Base-by-base conservation (phyloP, 352 stramenopile genomes). In the Detonula confervacea region DNA sequence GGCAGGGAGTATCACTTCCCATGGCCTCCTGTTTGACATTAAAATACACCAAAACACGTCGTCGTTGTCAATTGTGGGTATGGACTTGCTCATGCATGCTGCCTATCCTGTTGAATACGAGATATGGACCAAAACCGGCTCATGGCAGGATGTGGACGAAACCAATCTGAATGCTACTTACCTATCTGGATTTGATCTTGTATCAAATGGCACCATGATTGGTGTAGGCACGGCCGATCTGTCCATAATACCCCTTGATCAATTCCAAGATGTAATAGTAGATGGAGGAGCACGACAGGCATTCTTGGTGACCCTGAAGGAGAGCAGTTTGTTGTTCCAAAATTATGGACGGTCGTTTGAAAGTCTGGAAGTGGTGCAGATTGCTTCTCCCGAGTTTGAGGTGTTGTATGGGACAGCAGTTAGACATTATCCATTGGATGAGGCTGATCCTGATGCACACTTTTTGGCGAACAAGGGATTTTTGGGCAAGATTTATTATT, bases 1-100 rank as follows among this genome's bases (percentile, higher is more conserved):
- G n/a, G n/a, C 29, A 29, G 33, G 27, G 12, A 42, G 42, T 11
- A 52, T 16, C 56, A 65, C 27, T 35, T 65, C 56, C 12, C 46
- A 65, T n/a, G 56, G 56, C 11, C 14, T 65, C 14, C 25, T 65
- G 11, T 65, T 65, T 22, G 56, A 65, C 18, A 65, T 65, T 18
- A 9, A 30, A 30, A 52, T 24, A 30, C 14, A 51, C 52, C 4
- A n/a, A 7, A 51, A 65, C 20, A 65, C 52, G 8, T 65, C 35
- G 0, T 65, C 56, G 2, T 14, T 65, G 56, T 18, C 46, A 24
- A 51, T 65, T 33, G 30, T 33, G 20, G 56, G 56, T 7, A 30
- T 65, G 18, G 56, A 65, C 8, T 39, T 65, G 18, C 56, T 65
- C 12, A 7, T 65, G 4, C 25, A 16, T 5, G 16, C 35, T 47